Percentiles rank a stretch among this genome's conserved stretches.
phyloP scores from a whole-genome alignment of 169 alveolate genomes.

The Perkinsus chesapeaki region DNA sequence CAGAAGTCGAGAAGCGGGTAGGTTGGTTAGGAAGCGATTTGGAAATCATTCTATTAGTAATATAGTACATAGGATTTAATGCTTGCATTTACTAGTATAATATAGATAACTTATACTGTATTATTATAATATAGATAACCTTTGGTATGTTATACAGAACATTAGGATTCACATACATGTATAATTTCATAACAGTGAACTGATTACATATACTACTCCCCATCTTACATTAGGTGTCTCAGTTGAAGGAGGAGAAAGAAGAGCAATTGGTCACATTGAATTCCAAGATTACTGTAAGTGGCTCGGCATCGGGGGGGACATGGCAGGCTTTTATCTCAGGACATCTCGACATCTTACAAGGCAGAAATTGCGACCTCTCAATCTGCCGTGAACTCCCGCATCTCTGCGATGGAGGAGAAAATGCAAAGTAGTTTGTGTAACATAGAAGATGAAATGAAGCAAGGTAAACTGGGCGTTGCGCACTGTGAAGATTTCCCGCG shows the following conservation, averaged over 20 bases:
- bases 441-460: background rate
- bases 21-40: background rate
- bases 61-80: too few species aligned
- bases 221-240: background rate
- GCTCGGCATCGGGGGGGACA: too few species aligned
- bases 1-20: background rate
- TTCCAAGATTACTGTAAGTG: too few species aligned
- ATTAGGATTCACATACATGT: too few species aligned
- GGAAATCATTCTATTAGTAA: background rate
- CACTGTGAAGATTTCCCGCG: too few species aligned
- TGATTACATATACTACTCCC: too few species aligned
- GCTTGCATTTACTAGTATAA: too few species aligned
- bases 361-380: background rate
- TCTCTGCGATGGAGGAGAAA: background rate
- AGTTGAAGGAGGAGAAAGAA: background rate
- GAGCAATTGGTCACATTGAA: background rate
- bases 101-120: too few species aligned
- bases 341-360: background rate
- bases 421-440: background rate
- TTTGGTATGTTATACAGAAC: too few species aligned
- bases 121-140: too few species aligned
- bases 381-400: background rate
- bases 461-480: background rate
- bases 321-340: background rate
- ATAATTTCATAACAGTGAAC: too few species aligned